These are phyloP conservation scores for Phytophthora ohioensis DNA, from an alignment of 352 stramenopile species.

Conservation along the genomic window DNA sequence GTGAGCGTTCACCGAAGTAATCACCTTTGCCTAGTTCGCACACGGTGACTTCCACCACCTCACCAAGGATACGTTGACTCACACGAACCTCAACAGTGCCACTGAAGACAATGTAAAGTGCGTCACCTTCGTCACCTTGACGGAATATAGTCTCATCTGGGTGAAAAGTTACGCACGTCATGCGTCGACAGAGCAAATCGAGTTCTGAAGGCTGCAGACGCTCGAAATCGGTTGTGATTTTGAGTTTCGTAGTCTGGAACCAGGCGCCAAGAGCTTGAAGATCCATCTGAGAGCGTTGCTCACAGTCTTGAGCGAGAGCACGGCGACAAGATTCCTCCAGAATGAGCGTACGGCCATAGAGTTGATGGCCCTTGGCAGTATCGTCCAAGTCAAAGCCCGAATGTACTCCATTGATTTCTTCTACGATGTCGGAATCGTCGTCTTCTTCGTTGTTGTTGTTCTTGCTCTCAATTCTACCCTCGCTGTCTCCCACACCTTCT, in stretches of 20 bases:
- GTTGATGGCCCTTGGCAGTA: constrained; percentile 30
- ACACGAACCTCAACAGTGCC: constrained; percentile 72
- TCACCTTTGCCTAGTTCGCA: constrained; percentile 73
- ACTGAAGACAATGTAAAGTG: constrained; percentile 75
- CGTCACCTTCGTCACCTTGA: constrained; percentile 76
- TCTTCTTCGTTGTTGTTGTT: constrained; percentile 25
- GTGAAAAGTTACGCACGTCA: constrained; percentile 57
- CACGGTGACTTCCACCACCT: constrained; percentile 74
- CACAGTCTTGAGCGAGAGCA: constrained; percentile 55
- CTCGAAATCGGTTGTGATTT: constrained; percentile 80
- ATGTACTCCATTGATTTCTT: constrained; percentile 45
- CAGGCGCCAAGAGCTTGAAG: constrained; percentile 71
- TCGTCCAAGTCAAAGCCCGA: constrained; percentile 58
- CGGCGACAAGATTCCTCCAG: constrained; percentile 76
- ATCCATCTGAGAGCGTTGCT: constrained; percentile 67
- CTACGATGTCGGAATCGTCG: constrained; percentile 25
- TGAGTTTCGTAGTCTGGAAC: constrained; percentile 82
- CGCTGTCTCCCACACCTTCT: constrained; percentile 5
- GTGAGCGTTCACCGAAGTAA: constrained; percentile 77
- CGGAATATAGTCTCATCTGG: constrained; percentile 69
- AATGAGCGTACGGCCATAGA: constrained; percentile 71
- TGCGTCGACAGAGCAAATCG: constrained; percentile 67
- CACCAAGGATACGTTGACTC: constrained; percentile 64
- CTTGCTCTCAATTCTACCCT: not conserved
- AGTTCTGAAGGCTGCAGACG: constrained; percentile 64